Conservation (phyloP, 768 basidiomycete genomes). For the Dacryopinax spathularia region DNA sequence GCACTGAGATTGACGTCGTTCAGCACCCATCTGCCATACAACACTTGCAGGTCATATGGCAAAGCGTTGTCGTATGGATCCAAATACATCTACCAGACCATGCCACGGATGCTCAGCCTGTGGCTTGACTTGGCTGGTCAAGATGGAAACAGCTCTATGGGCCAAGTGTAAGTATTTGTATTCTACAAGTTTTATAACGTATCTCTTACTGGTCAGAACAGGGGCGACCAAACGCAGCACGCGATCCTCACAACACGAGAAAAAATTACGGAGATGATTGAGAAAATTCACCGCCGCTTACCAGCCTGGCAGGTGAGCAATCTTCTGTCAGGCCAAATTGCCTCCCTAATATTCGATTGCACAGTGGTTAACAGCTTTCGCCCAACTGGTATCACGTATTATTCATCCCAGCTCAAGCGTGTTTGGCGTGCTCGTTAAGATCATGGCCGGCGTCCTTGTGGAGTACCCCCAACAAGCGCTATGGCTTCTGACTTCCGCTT, state of each 20-base stretch:
- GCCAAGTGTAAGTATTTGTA: neutral
- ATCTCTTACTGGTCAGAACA: constrained; percentile 4
- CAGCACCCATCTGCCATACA: constrained; percentile 19
- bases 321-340: neutral
- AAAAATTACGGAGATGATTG: constrained; percentile 44
- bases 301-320: constrained; percentile 63
- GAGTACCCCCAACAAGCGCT: constrained; percentile 81
- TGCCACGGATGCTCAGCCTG: constrained; percentile 83
- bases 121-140: constrained; percentile 67
- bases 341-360: constrained; percentile 6
- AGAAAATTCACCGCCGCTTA: constrained; percentile 40
- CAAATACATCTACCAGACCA: constrained; percentile 91
- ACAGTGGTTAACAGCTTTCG: constrained; percentile 92
- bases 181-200: neutral
- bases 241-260: neutral
- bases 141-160: constrained; percentile 6
- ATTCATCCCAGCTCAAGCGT: constrained; percentile 55
- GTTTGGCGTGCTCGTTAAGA: constrained; percentile 40
- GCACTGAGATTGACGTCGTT: neutral
- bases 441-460: constrained; percentile 61
- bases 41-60: constrained; percentile 49
- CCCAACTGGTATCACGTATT: constrained; percentile 90
- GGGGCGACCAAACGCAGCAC: constrained; percentile 6
- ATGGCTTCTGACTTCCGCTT: constrained; percentile 82
- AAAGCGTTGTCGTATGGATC: constrained; percentile 67